A percentile compares a stretch with the other conserved stretches of the same genome.
phyloP scores from a whole-genome alignment of 1,139 yeast species.

The Candida neerlandica region DNA sequence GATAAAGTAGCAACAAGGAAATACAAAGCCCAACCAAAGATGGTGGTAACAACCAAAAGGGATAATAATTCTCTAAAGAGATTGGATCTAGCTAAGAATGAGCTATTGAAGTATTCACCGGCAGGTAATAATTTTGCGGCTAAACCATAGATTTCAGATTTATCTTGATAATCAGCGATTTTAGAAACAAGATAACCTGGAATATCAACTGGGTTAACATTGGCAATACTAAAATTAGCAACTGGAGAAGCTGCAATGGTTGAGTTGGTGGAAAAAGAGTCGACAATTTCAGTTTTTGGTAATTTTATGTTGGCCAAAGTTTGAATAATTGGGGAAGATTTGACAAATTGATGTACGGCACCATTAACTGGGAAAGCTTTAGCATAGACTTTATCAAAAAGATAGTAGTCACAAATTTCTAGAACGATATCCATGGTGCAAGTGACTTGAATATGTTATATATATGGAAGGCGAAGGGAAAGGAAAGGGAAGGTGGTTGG shows the following conservation, averaged over 20 bases:
- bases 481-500: not conserved
- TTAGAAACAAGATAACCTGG: conserved; percentile 15
- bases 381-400: conserved; percentile 76
- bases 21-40: conserved; percentile 86
- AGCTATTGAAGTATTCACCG: conserved; percentile 56
- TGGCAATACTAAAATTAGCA: conserved; percentile 8
- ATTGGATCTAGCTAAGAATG: conserved; percentile 72
- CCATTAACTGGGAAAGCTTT: conserved; percentile 38
- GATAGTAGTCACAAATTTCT: conserved; percentile 71
- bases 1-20: conserved; percentile 74
- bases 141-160: conserved; percentile 42
- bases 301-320: conserved; percentile 8
- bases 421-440: conserved; percentile 83
- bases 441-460: not conserved
- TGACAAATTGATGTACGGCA: conserved; percentile 20
- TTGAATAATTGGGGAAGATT: conserved; percentile 11
- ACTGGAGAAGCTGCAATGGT: conserved; percentile 6
- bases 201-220: conserved; percentile 16
- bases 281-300: conserved; percentile 5
- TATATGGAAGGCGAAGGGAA: not conserved
- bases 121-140: conserved; percentile 42
- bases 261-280: conserved; percentile 8
- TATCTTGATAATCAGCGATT: conserved; percentile 30
- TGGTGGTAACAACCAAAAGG: conserved; percentile 67
- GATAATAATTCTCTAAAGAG: conserved; percentile 69